These are phyloP conservation scores for Metarhizium sp. DNA, from an alignment of 2,329 filamentous ascomycete species.

Conservation along the genomic window DNA sequence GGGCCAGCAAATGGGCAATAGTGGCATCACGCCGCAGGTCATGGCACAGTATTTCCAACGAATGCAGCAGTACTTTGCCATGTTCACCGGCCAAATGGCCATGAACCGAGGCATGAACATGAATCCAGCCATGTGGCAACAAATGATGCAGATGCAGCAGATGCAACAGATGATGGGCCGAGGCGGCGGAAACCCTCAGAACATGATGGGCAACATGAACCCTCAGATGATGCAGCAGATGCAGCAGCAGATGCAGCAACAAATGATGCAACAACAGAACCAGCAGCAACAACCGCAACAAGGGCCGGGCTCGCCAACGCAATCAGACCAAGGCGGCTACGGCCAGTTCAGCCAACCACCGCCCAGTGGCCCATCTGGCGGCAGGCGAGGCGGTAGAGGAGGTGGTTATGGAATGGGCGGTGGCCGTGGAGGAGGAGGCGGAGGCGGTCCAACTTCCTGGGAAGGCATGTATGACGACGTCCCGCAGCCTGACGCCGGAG, in stretches of 20 bases:
- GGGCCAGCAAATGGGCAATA: constrained; percentile 34
- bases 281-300: constrained; percentile 8
- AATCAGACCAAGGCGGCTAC: constrained; percentile 19
- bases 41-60: constrained; percentile 98
- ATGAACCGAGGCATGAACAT: constrained; percentile 67
- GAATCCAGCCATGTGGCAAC: constrained; percentile 69
- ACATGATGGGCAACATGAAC: constrained; percentile 34
- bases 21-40: constrained; percentile 85
- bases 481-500: constrained; percentile 61
- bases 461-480: constrained; percentile 98
- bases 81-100: constrained; percentile 91
- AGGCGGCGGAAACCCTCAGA: constrained; percentile 22
- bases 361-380: constrained; percentile 20
- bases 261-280: constrained; percentile 24
- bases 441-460: constrained; percentile 73
- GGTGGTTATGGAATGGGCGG: constrained; percentile 19
- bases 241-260: constrained; percentile 36
- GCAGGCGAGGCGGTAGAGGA: constrained; percentile 11
- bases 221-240: constrained; percentile 52
- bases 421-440: constrained; percentile 29
- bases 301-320: not conserved
- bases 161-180: constrained; percentile 48
- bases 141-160: constrained; percentile 69
- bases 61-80: constrained; percentile 93
- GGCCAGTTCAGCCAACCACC: constrained; percentile 39